Percentiles rank a stretch among this genome's conserved stretches.
These are phyloP conservation scores for Stevia rebaudiana DNA, from an alignment of 140 eudicot species.

Conservation along the genomic window DNA sequence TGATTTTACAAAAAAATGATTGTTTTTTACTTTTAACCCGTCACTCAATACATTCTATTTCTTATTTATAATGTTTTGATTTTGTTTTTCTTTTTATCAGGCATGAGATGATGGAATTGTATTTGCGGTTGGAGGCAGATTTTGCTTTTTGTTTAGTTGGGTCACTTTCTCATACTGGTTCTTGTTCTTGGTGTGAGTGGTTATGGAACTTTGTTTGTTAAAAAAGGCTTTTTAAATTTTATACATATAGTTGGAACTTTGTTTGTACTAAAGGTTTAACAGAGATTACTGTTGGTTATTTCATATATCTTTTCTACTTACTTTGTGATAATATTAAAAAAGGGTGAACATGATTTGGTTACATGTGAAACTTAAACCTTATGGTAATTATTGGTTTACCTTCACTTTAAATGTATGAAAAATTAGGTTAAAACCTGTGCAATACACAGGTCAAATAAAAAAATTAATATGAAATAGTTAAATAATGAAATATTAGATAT, in stretches of 20 bases:
- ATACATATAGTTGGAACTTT: constrained; percentile 18
- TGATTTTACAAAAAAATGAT: neutral
- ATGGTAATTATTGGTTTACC: too few relatives aligned
- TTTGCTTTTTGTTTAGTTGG: constrained; percentile 21
- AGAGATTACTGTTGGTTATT: too few relatives aligned
- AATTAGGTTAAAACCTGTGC: too few relatives aligned
- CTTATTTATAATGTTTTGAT: neutral
- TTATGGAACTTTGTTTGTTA: constrained; percentile 28
- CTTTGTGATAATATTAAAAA: too few relatives aligned
- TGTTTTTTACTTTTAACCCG: neutral
- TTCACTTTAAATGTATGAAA: too few relatives aligned
- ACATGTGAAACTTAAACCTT: too few relatives aligned
- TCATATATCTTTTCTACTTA: too few relatives aligned
- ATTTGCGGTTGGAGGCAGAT: constrained; percentile 22
- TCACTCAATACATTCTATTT: neutral
- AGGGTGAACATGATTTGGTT: too few relatives aligned
- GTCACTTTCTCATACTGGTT: constrained; percentile 10
- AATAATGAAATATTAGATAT: too few relatives aligned
- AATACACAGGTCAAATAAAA: too few relatives aligned
- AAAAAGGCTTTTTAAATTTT: constrained; percentile 16
- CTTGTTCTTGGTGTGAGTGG: constrained; percentile 13
- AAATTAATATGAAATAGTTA: too few relatives aligned
- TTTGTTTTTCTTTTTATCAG: constrained; percentile 10
- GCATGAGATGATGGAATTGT: constrained; percentile 24
- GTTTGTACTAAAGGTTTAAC: constrained; percentile 23